Conservation (phyloP, 805 yeast genomes). For the Candida schatavii region DNA sequence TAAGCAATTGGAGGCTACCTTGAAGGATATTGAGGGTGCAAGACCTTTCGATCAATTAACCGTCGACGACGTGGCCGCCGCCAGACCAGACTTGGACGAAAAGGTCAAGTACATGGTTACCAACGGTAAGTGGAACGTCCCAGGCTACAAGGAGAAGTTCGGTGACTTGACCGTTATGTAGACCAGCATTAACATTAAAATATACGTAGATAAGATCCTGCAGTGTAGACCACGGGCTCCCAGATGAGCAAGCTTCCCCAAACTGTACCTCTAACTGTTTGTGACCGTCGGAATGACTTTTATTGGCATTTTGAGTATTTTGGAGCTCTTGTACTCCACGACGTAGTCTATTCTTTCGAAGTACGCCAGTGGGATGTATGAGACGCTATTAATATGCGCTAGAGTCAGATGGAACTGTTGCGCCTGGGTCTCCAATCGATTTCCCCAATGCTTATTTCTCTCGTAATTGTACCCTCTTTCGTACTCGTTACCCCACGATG, state of each 20-base stretch:
- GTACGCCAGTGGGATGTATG: not conserved
- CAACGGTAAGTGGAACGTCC: conserved; percentile 97
- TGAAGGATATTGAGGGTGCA: conserved; percentile 91
- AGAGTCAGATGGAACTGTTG: not conserved
- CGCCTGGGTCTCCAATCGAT: not conserved
- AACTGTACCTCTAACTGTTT: no score
- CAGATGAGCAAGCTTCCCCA: no score
- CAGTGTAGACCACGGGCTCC: no score
- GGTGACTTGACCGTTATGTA: conserved; percentile 95
- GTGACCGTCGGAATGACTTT: no score
- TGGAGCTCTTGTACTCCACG: not conserved
- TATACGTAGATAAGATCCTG: not conserved
- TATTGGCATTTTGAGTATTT: not conserved
- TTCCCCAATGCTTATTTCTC: not conserved
- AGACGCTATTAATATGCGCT: conserved; percentile 5
- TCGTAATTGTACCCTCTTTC: conserved; percentile 28
- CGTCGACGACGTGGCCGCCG: conserved; percentile 89
- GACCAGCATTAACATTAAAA: not conserved
- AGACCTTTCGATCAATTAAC: conserved; percentile 98
- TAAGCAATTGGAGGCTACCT: conserved; percentile 78
- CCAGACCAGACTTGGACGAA: conserved; percentile 96
- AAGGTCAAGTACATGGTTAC: conserved; percentile 93
- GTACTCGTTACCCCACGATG: conserved; percentile 24
- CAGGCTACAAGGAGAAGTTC: conserved; percentile 97
- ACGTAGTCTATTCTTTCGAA: conserved; percentile 2